These are phyloP conservation scores for Polytolypa hystricis DNA, from an alignment of 2,329 filamentous ascomycete species.

Conservation along the genomic window DNA sequence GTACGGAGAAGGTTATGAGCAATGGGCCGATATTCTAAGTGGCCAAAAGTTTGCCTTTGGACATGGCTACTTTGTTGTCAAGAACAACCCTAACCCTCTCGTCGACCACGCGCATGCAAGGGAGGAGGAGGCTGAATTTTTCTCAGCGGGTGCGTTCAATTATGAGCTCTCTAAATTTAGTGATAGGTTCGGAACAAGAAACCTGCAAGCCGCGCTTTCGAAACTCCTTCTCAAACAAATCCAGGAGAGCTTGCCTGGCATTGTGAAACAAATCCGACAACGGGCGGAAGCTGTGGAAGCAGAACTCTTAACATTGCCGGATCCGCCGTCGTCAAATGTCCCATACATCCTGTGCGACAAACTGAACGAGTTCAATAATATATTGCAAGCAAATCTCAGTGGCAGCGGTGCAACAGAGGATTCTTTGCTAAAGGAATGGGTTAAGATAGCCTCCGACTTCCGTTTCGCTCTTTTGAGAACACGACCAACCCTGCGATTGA, in stretches of 20 bases:
- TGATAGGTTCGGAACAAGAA: slow-evolving; percentile 41
- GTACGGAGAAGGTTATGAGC: slow-evolving; percentile 38
- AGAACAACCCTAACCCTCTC: slow-evolving; percentile 37
- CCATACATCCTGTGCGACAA: slow-evolving; percentile 53
- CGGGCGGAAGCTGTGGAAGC: slow-evolving; percentile 43
- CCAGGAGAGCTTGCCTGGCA: slow-evolving; percentile 22
- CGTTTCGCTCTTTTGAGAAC: slow-evolving; percentile 36
- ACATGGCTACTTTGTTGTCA: slow-evolving; percentile 70
- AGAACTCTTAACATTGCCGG: slow-evolving; percentile 50
- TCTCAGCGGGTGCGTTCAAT: slow-evolving; percentile 38
- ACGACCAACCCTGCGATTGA: slow-evolving; percentile 27
- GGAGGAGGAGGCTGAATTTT: slow-evolving; percentile 40
- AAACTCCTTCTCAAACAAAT: slow-evolving; percentile 39
- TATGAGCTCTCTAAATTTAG: slow-evolving; percentile 28
- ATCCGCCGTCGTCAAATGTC: slow-evolving; percentile 54
- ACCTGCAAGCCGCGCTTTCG: slow-evolving; percentile 40
- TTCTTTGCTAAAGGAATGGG: slow-evolving; percentile 35
- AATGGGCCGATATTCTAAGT: slow-evolving; percentile 54
- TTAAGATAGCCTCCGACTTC: slow-evolving; percentile 41
- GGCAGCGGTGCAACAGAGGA: slow-evolving; percentile 31
- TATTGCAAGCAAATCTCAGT: slow-evolving; percentile 45
- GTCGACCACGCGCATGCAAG: slow-evolving; percentile 40
- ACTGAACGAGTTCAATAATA: slow-evolving; percentile 45
- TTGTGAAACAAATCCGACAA: slow-evolving; percentile 31
- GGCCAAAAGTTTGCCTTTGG: slow-evolving; percentile 53